Evolutionary conservation across 306 rosid genomes (phyloP).

Genomic region (Corylus avellana): DNA sequence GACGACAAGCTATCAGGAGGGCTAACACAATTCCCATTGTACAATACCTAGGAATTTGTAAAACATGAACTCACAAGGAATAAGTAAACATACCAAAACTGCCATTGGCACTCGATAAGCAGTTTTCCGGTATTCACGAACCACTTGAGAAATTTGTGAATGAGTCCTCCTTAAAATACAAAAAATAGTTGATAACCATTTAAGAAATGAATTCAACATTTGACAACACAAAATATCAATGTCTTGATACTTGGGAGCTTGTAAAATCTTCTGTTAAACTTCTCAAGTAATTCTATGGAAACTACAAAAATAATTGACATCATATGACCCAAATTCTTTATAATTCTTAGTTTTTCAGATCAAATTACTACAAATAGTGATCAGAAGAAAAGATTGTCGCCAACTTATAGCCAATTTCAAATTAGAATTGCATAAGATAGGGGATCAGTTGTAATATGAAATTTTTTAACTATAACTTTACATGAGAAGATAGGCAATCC

Average conservation of each 20-base stretch:
- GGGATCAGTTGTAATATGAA: neutral
- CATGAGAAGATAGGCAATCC: neutral
- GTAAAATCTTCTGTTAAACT: slow-evolving; percentile 8
- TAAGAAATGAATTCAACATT: slow-evolving; percentile 5
- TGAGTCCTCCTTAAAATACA: slow-evolving; percentile 81
- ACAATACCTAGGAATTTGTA: neutral
- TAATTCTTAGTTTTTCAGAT: neutral
- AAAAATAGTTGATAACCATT: slow-evolving; percentile 16
- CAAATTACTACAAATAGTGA: neutral
- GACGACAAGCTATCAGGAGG: neutral
- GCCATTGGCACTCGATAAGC: slow-evolving; percentile 89
- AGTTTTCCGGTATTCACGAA: slow-evolving; percentile 82
- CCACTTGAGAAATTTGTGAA: slow-evolving; percentile 87
- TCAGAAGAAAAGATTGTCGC: neutral
- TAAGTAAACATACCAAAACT: slow-evolving; percentile 66
- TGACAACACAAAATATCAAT: slow-evolving; percentile 4
- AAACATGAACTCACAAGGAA: slow-evolving; percentile 15
- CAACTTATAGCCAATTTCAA: neutral
- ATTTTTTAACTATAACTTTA: neutral
- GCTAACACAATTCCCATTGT: neutral
- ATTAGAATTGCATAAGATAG: neutral
- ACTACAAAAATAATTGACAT: neutral
- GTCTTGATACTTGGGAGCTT: neutral
- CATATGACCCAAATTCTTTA: neutral
- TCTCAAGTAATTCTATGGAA: slow-evolving; percentile 5